Evolutionary conservation across 106 monocot species (phyloP).

Genomic region (Dendrobium officinale): DNA sequence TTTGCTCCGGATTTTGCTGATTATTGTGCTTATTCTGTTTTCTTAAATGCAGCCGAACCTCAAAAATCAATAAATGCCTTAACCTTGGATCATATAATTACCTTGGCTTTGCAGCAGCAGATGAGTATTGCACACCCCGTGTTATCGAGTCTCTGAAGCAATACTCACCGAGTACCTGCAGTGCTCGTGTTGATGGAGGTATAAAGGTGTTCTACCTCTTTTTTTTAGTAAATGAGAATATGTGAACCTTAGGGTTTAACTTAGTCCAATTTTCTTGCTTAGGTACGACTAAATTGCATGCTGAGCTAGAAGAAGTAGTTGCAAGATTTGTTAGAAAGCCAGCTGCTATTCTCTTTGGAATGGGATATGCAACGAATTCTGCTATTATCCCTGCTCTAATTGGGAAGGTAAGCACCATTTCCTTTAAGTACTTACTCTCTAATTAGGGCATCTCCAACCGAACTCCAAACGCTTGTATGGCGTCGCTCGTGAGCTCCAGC

Average conservation of each 20-base stretch:
- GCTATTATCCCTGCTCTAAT: slow-evolving; percentile 80
- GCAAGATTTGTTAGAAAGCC: slow-evolving; percentile 90
- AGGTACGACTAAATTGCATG: slow-evolving; percentile 91
- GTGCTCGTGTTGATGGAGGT: slow-evolving; percentile 89
- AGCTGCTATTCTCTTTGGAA: slow-evolving; percentile 80
- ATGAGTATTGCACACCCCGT: slow-evolving; percentile 93
- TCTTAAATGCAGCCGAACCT: slow-evolving; percentile 58
- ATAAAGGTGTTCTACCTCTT: slow-evolving; percentile 6
- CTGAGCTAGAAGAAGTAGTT: slow-evolving; percentile 78
- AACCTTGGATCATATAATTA: slow-evolving; percentile 97
- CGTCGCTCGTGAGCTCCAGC: too few relatives aligned
- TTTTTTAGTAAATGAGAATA: background rate
- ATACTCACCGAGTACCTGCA: slow-evolving; percentile 88
- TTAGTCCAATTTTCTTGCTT: slow-evolving; percentile 6
- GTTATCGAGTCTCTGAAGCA: slow-evolving; percentile 79
- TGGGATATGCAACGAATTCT: slow-evolving; percentile 99
- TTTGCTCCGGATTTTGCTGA: background rate
- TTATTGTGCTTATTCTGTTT: background rate
- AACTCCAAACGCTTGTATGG: too few relatives aligned
- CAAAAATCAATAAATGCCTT: slow-evolving; percentile 63
- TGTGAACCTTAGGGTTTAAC: background rate
- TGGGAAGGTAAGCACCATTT: slow-evolving; percentile 48
- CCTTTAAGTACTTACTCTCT: background rate
- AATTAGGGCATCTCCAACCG: background rate
- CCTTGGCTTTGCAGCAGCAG: slow-evolving; percentile 92